Conservation (phyloP, 176 grass and related monocot genomes). For the Oryza punctata region DNA sequence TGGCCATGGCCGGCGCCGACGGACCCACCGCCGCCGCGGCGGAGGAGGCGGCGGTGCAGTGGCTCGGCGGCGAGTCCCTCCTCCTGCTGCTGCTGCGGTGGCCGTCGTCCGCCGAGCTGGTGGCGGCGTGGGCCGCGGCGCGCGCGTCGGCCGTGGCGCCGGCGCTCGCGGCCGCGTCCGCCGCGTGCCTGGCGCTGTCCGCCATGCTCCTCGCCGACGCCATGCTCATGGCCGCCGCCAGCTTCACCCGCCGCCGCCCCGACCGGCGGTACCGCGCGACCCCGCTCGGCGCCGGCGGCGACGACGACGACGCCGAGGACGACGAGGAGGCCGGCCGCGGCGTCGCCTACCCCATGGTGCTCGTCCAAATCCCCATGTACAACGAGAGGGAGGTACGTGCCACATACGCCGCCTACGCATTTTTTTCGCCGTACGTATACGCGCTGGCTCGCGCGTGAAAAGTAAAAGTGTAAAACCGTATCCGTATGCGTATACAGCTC, state of each 20-base stretch:
- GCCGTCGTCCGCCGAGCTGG: background rate
- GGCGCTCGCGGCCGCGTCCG: constrained; percentile 51
- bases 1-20: constrained; percentile 23
- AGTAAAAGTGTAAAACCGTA: background rate
- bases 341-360: constrained; percentile 72
- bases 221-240: constrained; percentile 62
- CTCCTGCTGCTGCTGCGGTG: background rate
- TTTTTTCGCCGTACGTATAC: background rate
- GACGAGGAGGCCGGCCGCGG: constrained; percentile 40
- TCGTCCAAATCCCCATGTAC: constrained; percentile 99
- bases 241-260: constrained; percentile 48
- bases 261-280: constrained; percentile 53
- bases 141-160: constrained; percentile 64
- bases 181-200: constrained; percentile 61
- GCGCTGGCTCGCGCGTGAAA: background rate
- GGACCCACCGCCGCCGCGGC: background rate
- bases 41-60: background rate
- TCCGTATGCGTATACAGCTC: background rate
- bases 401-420: background rate
- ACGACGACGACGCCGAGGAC: background rate
- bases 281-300: constrained; percentile 25
- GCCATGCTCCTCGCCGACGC: constrained; percentile 76
- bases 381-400: constrained; percentile 80
- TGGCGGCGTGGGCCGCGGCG: constrained; percentile 42
- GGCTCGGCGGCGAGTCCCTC: background rate